These are phyloP conservation scores for Geotrichum candidum DNA, from an alignment of 1,139 yeast genomes.

Conservation along the genomic window DNA sequence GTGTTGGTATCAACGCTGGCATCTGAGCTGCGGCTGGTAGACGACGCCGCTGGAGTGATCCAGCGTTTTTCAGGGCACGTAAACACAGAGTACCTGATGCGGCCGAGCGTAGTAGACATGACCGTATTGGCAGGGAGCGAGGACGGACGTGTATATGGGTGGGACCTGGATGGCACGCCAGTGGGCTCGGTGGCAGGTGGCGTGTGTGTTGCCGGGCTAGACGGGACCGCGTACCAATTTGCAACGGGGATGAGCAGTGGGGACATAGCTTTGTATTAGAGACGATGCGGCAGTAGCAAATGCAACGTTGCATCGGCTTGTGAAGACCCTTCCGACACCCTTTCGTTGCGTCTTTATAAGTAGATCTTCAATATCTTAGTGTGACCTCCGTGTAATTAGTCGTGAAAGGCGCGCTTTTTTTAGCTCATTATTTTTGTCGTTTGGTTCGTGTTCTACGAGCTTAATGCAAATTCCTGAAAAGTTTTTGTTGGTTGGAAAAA, in stretches of 20 bases:
- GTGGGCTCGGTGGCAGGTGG: not conserved
- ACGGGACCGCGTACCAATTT: not conserved
- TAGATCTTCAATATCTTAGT: too few species aligned
- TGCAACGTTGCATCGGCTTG: not conserved
- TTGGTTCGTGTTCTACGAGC: not conserved
- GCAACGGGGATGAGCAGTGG: not conserved
- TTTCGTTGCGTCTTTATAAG: too few species aligned
- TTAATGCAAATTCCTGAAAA: not conserved
- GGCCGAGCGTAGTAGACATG: not conserved
- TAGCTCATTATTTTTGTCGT: not conserved
- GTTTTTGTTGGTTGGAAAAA: not conserved
- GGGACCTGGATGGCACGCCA: not conserved
- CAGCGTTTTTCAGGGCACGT: slow-evolving; percentile 13
- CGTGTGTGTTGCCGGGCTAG: not conserved
- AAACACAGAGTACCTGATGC: not conserved
- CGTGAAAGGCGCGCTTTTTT: not conserved
- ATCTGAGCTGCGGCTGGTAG: slow-evolving; percentile 1
- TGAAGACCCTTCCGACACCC: too few species aligned
- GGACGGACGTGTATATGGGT: not conserved
- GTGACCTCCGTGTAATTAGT: not conserved
- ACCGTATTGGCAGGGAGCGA: slow-evolving; percentile 1
- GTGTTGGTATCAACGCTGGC: not conserved
- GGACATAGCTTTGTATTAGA: not conserved
- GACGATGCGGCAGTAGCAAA: not conserved
- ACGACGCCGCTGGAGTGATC: slow-evolving; percentile 7